Conservation (phyloP, 164 flowering plant genomes). For the Berberis vulgaris region DNA sequence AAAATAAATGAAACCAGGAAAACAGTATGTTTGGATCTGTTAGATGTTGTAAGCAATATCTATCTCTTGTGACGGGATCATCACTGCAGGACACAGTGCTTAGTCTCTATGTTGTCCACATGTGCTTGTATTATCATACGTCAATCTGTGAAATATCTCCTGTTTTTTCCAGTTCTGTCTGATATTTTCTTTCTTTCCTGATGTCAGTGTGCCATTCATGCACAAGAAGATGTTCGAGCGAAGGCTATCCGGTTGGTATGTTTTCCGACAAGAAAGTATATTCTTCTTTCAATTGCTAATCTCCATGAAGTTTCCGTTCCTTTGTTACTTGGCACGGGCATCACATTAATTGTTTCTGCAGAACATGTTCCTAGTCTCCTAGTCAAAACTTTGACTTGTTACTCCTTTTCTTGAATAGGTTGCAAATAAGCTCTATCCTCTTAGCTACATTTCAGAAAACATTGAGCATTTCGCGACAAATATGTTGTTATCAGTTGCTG, state of each 20-base stretch:
- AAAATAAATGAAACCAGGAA: too few species aligned
- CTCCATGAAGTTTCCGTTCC: too few species aligned
- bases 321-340: too few species aligned
- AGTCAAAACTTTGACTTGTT: not conserved
- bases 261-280: not conserved
- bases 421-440: slow-evolving; percentile 79
- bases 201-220: slow-evolving; percentile 83
- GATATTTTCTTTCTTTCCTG: slow-evolving; percentile 8
- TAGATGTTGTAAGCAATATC: too few species aligned
- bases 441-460: slow-evolving; percentile 41
- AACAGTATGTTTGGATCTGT: too few species aligned
- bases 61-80: too few species aligned
- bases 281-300: too few species aligned
- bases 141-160: too few species aligned
- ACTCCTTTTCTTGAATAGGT: slow-evolving; percentile 38
- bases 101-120: too few species aligned
- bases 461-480: slow-evolving; percentile 79
- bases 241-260: slow-evolving; percentile 93
- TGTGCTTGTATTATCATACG: too few species aligned
- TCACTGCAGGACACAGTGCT: too few species aligned
- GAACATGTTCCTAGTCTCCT: not conserved
- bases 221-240: slow-evolving; percentile 80
- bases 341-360: not conserved
- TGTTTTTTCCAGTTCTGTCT: not conserved
- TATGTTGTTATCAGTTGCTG: slow-evolving; percentile 69